These are phyloP conservation scores for Lactarius evosmus DNA, from an alignment of 768 basidiomycete genomes.

Conservation along the genomic window DNA sequence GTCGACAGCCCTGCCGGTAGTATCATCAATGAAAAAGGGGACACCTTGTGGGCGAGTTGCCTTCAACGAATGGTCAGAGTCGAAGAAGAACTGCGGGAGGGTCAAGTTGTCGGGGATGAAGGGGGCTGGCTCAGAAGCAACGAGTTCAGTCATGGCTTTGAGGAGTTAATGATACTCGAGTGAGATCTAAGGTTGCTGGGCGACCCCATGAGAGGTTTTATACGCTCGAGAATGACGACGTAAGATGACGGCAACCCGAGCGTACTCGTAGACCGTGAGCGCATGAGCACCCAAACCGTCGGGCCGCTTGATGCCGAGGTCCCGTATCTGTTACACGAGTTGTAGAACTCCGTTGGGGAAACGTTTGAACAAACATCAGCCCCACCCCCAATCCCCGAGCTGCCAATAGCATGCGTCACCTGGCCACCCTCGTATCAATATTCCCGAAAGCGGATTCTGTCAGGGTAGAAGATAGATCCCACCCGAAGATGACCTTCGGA, in stretches of 20 bases:
- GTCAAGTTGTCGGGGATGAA: conserved; percentile 60
- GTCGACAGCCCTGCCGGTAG: conserved; percentile 43
- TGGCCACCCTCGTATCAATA: neutral
- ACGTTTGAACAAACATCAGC: neutral
- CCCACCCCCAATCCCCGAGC: conserved; percentile 13
- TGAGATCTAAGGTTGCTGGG: neutral
- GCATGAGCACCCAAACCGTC: neutral
- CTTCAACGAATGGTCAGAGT: conserved; percentile 40
- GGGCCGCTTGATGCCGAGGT: neutral
- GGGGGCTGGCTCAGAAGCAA: conserved; percentile 34
- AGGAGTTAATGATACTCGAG: conserved; percentile 5
- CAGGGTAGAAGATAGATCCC: neutral
- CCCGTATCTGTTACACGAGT: neutral
- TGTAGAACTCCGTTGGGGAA: conserved; percentile 3
- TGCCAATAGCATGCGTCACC: neutral
- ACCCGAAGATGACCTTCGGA: conserved; percentile 2
- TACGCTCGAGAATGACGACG: neutral
- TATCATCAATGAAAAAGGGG: conserved; percentile 62
- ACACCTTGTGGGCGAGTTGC: conserved; percentile 45
- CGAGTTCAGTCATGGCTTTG: conserved; percentile 30
- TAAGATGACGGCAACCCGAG: conserved; percentile 8
- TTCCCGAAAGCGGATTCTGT: neutral
- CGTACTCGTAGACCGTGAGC: neutral
- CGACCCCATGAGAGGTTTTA: neutral
- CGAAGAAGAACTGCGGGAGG: conserved; percentile 64